phyloP scores from a whole-genome alignment of 805 yeast genomes.

The Candida tallmaniae region DNA sequence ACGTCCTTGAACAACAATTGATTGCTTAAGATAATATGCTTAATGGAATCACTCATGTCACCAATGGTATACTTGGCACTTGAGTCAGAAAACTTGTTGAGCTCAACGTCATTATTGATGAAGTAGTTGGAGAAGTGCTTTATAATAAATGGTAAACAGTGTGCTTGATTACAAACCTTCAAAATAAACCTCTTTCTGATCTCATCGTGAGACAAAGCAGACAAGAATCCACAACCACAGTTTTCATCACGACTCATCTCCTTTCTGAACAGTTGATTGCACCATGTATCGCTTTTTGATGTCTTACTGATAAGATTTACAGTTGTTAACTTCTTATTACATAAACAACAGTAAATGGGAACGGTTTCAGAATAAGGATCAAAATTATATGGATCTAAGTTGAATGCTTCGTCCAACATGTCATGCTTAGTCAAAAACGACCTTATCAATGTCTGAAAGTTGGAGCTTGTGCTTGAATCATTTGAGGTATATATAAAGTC shows the following conservation, averaged over 20 bases:
- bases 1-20: too few relatives aligned
- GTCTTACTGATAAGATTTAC: not conserved
- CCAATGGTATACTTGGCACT: too few relatives aligned
- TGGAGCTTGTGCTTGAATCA: slow-evolving; percentile 1
- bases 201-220: slow-evolving; percentile 3
- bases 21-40: too few relatives aligned
- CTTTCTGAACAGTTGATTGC: not conserved
- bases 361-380: not conserved
- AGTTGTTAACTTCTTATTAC: not conserved
- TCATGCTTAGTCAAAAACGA: not conserved
- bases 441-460: not conserved
- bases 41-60: too few relatives aligned
- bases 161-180: slow-evolving; percentile 1
- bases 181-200: slow-evolving; percentile 17
- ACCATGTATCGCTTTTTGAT: not conserved
- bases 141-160: not conserved
- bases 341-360: not conserved
- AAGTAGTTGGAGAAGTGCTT: too few relatives aligned
- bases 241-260: too few relatives aligned
- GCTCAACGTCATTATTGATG: too few relatives aligned
- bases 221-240: not conserved
- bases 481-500: slow-evolving; percentile 6
- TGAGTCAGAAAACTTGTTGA: too few relatives aligned
- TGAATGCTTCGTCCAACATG: not conserved
- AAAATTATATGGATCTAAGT: not conserved